phyloP scores from a whole-genome alignment of 2,329 filamentous ascomycete genomes.

The Penicillium sp. region DNA sequence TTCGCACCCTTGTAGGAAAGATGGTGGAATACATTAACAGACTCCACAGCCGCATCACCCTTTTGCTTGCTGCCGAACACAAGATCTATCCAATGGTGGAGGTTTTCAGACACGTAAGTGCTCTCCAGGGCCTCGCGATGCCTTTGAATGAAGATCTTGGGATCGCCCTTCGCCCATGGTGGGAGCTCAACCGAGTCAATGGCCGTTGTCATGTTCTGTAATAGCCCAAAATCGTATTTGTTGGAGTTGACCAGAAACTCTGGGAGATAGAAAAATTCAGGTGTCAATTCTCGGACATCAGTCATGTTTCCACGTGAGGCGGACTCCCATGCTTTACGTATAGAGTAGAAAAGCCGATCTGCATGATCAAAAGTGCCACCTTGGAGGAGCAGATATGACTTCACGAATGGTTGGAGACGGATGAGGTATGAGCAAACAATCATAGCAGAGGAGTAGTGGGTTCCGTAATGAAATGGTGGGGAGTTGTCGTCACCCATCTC shows the following conservation, averaged over 20 bases:
- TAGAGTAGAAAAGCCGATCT: constrained; percentile 90
- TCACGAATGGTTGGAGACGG: constrained; percentile 90
- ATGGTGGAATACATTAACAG: constrained; percentile 93
- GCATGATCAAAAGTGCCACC: constrained; percentile 97
- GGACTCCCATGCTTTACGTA: constrained; percentile 86
- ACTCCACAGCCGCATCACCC: constrained; percentile 87
- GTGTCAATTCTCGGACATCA: constrained; percentile 90
- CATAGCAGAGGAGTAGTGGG: constrained; percentile 98
- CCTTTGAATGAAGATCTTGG: constrained; percentile 91
- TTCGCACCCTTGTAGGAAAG: constrained; percentile 92
- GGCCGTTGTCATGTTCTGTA: constrained; percentile 74
- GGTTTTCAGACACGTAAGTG: constrained; percentile 81
- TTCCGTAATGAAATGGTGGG: constrained; percentile 93
- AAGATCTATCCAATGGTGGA: constrained; percentile 95
- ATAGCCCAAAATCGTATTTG: constrained; percentile 85
- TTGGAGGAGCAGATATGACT: constrained; percentile 90
- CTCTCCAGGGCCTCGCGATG: constrained; percentile 95
- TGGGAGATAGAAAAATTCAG: constrained; percentile 95
- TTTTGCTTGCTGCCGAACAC: constrained; percentile 93
- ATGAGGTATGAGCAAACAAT: constrained; percentile 97
- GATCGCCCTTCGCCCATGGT: constrained; percentile 94
- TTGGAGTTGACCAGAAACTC: constrained; percentile 96
- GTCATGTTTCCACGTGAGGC: constrained; percentile 87
- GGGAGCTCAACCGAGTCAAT: constrained; percentile 89
- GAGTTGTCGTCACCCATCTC: constrained; percentile 78